Base-by-base conservation (phyloP, 2,329 filamentous ascomycete species). In the Diplodia sapinea region DNA sequence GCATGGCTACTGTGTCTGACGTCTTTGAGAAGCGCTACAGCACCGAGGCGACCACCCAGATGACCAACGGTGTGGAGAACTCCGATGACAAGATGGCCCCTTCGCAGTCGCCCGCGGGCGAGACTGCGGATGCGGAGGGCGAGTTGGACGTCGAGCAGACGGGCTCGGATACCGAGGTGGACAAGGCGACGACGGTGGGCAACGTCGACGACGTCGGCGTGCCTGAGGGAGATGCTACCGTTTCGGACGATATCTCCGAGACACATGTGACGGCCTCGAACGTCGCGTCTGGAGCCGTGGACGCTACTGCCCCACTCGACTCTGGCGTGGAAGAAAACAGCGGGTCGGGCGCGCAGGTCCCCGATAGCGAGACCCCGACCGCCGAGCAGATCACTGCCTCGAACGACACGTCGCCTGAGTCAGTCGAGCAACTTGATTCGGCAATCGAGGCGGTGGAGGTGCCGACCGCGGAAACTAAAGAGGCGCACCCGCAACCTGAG, bases 351-450 rank as follows among this genome's bases (percentile, higher is more conserved):
- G 50, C 59, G 29, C 43, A 51, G 29, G 43, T 31, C 11, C 40
- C 33, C 8, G 43, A 51, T 38, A 51, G 23, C 33, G 43, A 51
- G 11, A 20, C 59, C n/a, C n/a, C 47, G 43, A 47, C 43, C n/a
- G 43, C 40, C 40, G 57, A 50, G 57, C 40, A 62, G 59, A 63
- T 63, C 59, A 36, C 36, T 63, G 33, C 59, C 59, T 17, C 17
- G 40, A 49, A 51, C 31, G 47, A n/a, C 29, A 17, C 43, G 26
- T 5, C 43, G 11, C 11, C 23, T 51, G 59, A 63, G 59, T 63
- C 59, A 51, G 59, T 63, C 59, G 47, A 51, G 59, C 43, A 51
- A 51, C 59, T 33, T 33, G 23, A 52, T 23, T 26, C 29, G 47
- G 59, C 50, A 47, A 51, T 33, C 43, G 20, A 51, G 31, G 59